Conservation (phyloP, 495 filamentous ascomycete species). For the Neurospora sp. region DNA sequence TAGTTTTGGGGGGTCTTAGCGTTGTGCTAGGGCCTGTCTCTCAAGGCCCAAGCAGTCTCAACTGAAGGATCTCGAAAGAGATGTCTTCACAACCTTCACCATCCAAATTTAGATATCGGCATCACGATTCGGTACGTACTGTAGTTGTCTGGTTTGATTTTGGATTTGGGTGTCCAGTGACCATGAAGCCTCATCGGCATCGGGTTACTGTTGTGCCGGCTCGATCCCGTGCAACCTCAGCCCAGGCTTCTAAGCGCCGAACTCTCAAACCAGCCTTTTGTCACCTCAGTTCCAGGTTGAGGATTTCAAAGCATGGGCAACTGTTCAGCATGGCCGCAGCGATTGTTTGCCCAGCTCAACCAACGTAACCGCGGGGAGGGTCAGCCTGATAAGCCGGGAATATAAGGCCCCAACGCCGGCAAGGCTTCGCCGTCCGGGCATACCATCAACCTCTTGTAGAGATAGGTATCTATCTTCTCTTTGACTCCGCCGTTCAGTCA, state of each 20-base stretch:
- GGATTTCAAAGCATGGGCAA: neutral
- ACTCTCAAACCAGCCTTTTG: neutral
- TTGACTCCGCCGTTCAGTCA: neutral
- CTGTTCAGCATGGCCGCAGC: neutral
- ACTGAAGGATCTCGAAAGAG: neutral
- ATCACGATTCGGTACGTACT: neutral
- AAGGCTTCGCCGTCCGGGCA: neutral
- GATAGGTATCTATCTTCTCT: neutral
- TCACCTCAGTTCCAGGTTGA: neutral
- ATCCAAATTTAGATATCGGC: neutral
- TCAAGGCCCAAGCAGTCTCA: neutral
- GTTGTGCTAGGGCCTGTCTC: neutral
- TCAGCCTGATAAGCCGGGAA: neutral
- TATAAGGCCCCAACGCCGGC: neutral
- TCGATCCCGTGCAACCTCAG: neutral
- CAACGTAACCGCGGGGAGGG: neutral
- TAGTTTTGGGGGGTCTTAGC: neutral
- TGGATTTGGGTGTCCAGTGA: neutral
- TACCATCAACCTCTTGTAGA: neutral
- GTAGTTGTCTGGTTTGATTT: neutral
- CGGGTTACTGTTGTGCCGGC: neutral
- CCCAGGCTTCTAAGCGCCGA: neutral
- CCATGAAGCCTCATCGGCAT: neutral
- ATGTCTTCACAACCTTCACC: neutral
- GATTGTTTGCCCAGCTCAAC: neutral